These are phyloP conservation scores for Papiliotrema terrestris DNA, from an alignment of 1,284 basidiomycete species.

Conservation along the genomic window DNA sequence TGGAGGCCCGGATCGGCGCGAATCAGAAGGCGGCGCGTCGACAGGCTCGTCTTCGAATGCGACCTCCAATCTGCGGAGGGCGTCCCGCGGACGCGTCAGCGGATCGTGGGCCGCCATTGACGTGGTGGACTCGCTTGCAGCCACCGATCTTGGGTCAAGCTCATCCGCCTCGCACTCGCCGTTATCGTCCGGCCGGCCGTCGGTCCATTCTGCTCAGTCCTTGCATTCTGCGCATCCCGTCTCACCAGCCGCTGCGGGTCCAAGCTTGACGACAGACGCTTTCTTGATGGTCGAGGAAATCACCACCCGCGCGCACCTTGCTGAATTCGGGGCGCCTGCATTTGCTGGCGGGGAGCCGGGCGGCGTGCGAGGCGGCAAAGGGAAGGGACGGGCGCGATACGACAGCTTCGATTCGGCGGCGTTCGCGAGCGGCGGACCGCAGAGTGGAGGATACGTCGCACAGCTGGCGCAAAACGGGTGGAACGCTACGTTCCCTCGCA, in stretches of 20 bases:
- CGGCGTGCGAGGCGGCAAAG: background rate
- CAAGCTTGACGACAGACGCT: background rate
- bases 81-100: background rate
- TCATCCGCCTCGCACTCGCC: background rate
- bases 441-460: background rate
- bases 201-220: background rate
- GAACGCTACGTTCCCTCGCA: constrained; percentile 12
- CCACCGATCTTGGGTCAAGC: constrained; percentile 2
- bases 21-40: background rate
- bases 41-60: background rate
- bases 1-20: too few species aligned
- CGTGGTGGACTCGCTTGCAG: constrained; percentile 23
- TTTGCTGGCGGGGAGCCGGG: background rate
- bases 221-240: background rate
- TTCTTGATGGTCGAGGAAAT: constrained; percentile 7
- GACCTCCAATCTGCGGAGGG: background rate
- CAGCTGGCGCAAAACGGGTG: constrained; percentile 1
- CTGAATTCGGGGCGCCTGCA: constrained; percentile 6
- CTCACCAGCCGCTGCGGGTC: background rate
- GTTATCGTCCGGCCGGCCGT: background rate
- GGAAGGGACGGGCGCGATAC: constrained; percentile 8
- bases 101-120: constrained; percentile 24
- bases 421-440: background rate
- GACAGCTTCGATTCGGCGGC: constrained; percentile 25
- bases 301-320: constrained; percentile 4